Percentiles rank a stretch among this genome's conserved stretches.
phyloP scores from a whole-genome alignment of 306 rosid species.

The Sesbania bispinosa region DNA sequence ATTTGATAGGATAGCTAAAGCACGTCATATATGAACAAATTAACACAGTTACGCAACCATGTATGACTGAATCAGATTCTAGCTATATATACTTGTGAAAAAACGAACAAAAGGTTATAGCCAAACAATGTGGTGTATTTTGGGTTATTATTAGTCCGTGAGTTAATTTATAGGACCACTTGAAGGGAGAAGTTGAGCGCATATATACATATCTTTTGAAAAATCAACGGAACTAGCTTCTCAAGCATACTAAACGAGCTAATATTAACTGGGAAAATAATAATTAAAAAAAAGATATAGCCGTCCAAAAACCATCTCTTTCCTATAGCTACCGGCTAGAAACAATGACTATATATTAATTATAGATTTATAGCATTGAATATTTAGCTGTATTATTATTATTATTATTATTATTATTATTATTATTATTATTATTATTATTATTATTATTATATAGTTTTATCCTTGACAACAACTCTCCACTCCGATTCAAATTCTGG shows the following conservation, averaged over 20 bases:
- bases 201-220: neutral
- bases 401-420: too few species aligned
- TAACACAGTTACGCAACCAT: slow-evolving; percentile 9
- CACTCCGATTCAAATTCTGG: neutral
- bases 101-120: neutral
- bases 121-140: neutral
- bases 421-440: too few species aligned
- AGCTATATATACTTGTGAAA: neutral
- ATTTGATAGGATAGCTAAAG: neutral
- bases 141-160: neutral
- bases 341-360: too few species aligned
- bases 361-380: too few species aligned
- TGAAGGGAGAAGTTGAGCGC: neutral
- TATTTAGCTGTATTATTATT: too few species aligned
- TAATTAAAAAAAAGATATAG: neutral
- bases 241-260: neutral
- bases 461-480: neutral
- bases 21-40: neutral
- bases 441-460: too few species aligned
- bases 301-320: too few species aligned
- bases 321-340: too few species aligned
- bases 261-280: neutral
- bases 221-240: neutral
- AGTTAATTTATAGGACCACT: slow-evolving; percentile 23
- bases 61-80: slow-evolving; percentile 28